Evolutionary conservation across 1,284 basidiomycete species (phyloP).

Genomic region (Afroboletus lepidellus): DNA sequence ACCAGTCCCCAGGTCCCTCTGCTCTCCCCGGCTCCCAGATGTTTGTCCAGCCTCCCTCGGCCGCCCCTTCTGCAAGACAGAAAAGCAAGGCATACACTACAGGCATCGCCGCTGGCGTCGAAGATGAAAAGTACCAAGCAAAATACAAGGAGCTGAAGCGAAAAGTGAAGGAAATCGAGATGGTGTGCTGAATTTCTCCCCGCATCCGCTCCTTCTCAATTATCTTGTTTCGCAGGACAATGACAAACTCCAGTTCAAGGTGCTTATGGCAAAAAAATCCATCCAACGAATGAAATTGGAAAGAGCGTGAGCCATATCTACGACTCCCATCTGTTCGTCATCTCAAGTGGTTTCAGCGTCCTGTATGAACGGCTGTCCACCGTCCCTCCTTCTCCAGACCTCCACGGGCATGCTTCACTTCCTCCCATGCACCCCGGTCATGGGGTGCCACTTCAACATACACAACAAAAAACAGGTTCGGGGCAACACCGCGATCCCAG

Average conservation of each 20-base stretch:
- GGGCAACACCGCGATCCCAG: conserved; percentile 43
- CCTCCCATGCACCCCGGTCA: conserved; percentile 38
- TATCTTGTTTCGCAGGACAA: conserved; percentile 60
- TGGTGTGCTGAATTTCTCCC: conserved; percentile 46
- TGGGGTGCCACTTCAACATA: conserved; percentile 35
- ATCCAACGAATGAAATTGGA: conserved; percentile 89
- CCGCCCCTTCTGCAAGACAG: conserved; percentile 40
- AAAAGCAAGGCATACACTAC: conserved; percentile 53
- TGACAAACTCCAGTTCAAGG: conserved; percentile 81
- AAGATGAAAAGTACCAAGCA: conserved; percentile 84
- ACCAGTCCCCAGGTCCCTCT: conserved; percentile 51
- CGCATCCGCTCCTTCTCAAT: neutral
- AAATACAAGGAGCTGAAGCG: conserved; percentile 90
- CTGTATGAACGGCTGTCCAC: conserved; percentile 73
- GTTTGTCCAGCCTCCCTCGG: conserved; percentile 30
- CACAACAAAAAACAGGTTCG: conserved; percentile 35
- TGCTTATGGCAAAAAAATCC: conserved; percentile 78
- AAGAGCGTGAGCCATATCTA: conserved; percentile 70
- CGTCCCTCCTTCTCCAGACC: conserved; percentile 54
- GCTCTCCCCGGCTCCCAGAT: conserved; percentile 29
- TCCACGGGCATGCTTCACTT: conserved; percentile 40
- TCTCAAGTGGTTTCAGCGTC: conserved; percentile 48
- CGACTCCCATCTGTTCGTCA: conserved; percentile 15
- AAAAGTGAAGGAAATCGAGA: conserved; percentile 87
- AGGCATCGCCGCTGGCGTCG: conserved; percentile 75